Evolutionary conservation across 768 basidiomycete species (phyloP).

Genomic region (Rhodotorula diobovata): DNA sequence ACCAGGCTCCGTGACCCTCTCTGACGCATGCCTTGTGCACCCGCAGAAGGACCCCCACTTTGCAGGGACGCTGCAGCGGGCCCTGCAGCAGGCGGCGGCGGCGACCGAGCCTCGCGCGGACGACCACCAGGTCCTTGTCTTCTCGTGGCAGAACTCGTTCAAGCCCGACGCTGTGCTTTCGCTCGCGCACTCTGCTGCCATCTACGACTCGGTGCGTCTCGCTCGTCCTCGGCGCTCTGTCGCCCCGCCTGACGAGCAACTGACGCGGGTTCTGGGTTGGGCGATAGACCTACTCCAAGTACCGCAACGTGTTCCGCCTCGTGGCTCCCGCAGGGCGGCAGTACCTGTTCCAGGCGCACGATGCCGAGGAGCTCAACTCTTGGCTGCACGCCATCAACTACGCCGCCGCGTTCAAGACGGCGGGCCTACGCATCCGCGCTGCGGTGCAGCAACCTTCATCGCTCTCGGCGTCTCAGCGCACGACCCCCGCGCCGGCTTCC

Average conservation of each 20-base stretch:
- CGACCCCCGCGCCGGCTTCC: not conserved
- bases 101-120: slow-evolving; percentile 18
- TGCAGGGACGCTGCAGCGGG: slow-evolving; percentile 19
- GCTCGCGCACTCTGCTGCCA: slow-evolving; percentile 69
- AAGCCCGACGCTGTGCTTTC: slow-evolving; percentile 83
- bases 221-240: not conserved
- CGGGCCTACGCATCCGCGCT: slow-evolving; percentile 74
- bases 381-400: slow-evolving; percentile 95
- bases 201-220: slow-evolving; percentile 59
- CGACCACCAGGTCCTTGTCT: slow-evolving; percentile 34
- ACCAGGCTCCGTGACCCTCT: not conserved
- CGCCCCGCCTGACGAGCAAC: slow-evolving; percentile 3
- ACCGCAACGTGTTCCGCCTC: slow-evolving; percentile 70
- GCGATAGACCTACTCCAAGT: slow-evolving; percentile 50
- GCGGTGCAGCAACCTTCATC: slow-evolving; percentile 2
- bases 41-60: slow-evolving; percentile 34
- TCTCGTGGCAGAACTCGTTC: slow-evolving; percentile 42
- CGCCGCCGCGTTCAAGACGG: slow-evolving; percentile 82
- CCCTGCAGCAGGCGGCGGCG: not conserved
- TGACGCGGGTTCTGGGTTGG: not conserved
- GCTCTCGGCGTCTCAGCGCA: not conserved
- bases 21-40: not conserved
- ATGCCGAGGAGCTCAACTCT: slow-evolving; percentile 69
- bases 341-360: slow-evolving; percentile 68
- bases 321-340: slow-evolving; percentile 71